Conservation (phyloP, 495 filamentous ascomycete genomes). For the Penicillium taxi region DNA sequence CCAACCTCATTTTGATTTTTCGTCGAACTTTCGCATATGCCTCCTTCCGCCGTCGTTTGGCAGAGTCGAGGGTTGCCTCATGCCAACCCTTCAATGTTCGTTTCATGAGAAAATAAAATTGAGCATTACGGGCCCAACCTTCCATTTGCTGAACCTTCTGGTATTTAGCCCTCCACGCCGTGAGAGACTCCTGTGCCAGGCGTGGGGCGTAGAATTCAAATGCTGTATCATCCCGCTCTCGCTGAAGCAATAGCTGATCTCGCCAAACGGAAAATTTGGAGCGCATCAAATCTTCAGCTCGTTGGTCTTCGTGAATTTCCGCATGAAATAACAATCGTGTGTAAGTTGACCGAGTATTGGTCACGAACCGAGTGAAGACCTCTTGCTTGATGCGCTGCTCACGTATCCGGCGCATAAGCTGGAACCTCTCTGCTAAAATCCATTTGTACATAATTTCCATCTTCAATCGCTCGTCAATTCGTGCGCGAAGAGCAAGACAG, state of each 20-base stretch:
- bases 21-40: constrained; percentile 53
- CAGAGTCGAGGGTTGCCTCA: constrained; percentile 39
- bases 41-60: constrained; percentile 48
- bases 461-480: constrained; percentile 51
- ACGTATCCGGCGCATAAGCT: constrained; percentile 45
- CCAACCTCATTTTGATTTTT: constrained; percentile 51
- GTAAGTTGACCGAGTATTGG: constrained; percentile 32
- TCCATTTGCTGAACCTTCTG: constrained; percentile 43
- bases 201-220: constrained; percentile 47
- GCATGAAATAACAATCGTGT: constrained; percentile 31
- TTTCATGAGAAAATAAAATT: constrained; percentile 52
- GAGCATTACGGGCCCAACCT: constrained; percentile 46
- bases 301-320: constrained; percentile 28
- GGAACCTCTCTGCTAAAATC: constrained; percentile 49
- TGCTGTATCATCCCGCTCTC: constrained; percentile 43
- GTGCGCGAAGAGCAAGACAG: constrained; percentile 42
- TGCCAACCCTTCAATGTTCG: constrained; percentile 50
- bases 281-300: constrained; percentile 25
- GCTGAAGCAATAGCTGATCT: constrained; percentile 32
- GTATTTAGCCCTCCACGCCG: constrained; percentile 38
- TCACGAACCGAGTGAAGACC: constrained; percentile 36
- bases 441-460: constrained; percentile 56
- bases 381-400: constrained; percentile 43
- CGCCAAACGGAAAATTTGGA: constrained; percentile 39
- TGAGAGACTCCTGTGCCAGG: constrained; percentile 40